Percentiles rank a stretch among this genome's conserved stretches.
These are phyloP conservation scores for Citrus trifoliata DNA, from an alignment of 345 rosid genomes.

Conservation along the genomic window DNA sequence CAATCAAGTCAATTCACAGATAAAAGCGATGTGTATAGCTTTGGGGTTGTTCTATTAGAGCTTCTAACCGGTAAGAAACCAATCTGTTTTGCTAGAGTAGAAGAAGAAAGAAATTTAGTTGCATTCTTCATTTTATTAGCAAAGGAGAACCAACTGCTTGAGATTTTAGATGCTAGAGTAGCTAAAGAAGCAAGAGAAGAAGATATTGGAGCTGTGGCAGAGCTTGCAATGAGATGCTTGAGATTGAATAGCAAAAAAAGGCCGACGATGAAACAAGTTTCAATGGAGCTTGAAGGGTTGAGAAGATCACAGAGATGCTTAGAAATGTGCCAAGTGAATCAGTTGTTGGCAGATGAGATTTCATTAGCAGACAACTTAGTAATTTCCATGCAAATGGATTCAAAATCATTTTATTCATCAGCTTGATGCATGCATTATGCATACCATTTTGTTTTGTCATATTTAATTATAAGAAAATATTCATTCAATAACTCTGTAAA, in stretches of 20 bases:
- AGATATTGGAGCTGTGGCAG: too few species aligned
- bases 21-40: too few species aligned
- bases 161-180: neutral
- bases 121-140: neutral
- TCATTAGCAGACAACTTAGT: neutral
- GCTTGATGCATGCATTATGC: neutral
- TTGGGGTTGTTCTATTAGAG: neutral
- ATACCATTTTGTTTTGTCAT: too few species aligned
- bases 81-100: neutral
- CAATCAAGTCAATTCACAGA: too few species aligned
- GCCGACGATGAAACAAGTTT: too few species aligned
- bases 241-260: too few species aligned
- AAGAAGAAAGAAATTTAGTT: neutral
- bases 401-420: neutral
- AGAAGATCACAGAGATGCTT: neutral
- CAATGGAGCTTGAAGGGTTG: too few species aligned
- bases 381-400: neutral
- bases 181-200: too few species aligned
- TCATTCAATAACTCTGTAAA: too few species aligned
- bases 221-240: too few species aligned
- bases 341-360: neutral
- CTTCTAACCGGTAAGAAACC: slow-evolving; percentile 14
- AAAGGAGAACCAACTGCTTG: neutral
- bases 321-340: neutral
- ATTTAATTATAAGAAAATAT: too few species aligned